Evolutionary conservation across 164 flowering plant species (phyloP).

Genomic region (Kalanchoe fedtschenkoi): DNA sequence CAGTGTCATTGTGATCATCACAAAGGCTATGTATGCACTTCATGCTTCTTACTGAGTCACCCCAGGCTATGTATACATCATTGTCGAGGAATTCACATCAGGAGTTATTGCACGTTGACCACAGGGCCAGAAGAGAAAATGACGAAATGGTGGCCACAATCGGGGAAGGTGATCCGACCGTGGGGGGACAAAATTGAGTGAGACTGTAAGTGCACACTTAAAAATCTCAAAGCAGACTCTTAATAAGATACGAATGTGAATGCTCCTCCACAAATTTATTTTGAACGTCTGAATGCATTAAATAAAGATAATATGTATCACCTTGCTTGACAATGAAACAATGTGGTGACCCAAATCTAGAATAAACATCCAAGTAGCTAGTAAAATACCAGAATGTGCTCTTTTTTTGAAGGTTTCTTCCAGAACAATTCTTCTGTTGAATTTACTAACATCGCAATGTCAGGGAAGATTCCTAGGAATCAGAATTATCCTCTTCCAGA

Average conservation of each 20-base stretch:
- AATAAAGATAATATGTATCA: background rate
- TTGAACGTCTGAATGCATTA: background rate
- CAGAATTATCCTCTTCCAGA: conserved; percentile 1
- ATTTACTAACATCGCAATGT: background rate
- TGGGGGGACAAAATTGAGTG: background rate
- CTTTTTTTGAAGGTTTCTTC: background rate
- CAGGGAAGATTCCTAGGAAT: conserved; percentile 3
- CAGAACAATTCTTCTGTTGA: background rate
- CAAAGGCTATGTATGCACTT: background rate
- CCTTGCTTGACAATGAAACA: background rate
- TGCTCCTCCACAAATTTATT: background rate
- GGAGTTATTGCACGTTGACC: too few species aligned
- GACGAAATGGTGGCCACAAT: too few species aligned
- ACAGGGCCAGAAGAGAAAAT: too few species aligned
- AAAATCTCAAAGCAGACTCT: too few species aligned
- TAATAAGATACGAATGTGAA: background rate
- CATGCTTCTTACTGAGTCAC: too few species aligned
- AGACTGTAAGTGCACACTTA: background rate
- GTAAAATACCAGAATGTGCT: conserved; percentile 5
- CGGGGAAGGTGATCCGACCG: background rate
- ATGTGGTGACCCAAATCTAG: background rate
- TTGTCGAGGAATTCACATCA: too few species aligned
- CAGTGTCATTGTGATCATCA: too few species aligned
- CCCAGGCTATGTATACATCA: too few species aligned
- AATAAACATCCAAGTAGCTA: background rate